Percentiles rank a stretch among this genome's conserved stretches.
These are phyloP conservation scores for Beauveria asiatica DNA, from an alignment of 2,329 filamentous ascomycete species.

Conservation along the genomic window DNA sequence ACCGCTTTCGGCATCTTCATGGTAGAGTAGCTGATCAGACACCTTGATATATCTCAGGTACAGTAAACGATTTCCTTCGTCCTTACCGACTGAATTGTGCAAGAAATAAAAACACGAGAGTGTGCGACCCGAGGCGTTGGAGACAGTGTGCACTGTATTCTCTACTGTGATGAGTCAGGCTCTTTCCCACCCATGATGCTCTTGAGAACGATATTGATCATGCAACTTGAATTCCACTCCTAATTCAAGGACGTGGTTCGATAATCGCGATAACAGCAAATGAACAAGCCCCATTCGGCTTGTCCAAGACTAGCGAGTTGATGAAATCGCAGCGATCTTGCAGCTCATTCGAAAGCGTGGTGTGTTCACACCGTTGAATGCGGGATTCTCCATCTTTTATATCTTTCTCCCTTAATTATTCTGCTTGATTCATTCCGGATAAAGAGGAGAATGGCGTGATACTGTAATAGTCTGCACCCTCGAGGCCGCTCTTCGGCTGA, in stretches of 20 bases:
- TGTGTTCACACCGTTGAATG: background rate
- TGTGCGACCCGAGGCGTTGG: background rate
- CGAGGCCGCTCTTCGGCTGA: no score
- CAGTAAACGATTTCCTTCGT: fast-evolving
- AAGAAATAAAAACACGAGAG: background rate
- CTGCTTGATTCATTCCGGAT: background rate
- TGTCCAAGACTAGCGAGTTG: constrained; percentile 10
- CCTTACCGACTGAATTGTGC: background rate
- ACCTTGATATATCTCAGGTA: background rate
- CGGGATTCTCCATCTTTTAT: background rate
- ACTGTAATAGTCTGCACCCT: no score
- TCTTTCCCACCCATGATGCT: background rate
- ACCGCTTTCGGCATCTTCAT: background rate
- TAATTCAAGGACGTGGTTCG: background rate
- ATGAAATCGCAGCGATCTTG: constrained; percentile 12
- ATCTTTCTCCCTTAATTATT: background rate
- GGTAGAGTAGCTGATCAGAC: background rate
- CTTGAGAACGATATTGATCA: no score
- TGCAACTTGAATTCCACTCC: background rate
- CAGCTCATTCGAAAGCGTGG: background rate
- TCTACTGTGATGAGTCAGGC: background rate
- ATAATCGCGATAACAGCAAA: background rate
- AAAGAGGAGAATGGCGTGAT: no score
- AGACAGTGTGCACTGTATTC: background rate
- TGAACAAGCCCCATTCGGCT: constrained; percentile 8